phyloP scores from a whole-genome alignment of 2,329 filamentous ascomycete species.

The Cercospora canescens region DNA sequence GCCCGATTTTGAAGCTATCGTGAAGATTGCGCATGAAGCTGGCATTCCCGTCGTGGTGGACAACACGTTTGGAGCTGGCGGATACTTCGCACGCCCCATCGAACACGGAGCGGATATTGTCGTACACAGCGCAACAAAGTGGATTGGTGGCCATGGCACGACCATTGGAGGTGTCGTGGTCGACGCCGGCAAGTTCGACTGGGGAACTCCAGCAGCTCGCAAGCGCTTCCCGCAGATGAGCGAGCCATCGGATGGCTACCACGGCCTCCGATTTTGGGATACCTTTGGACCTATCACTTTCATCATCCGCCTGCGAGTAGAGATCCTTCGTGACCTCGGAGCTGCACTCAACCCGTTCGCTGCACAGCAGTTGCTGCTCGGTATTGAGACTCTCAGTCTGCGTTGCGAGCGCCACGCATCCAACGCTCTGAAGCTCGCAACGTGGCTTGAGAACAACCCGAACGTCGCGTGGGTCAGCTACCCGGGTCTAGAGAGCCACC shows the following conservation, averaged over 20 bases:
- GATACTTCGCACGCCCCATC: slow-evolving; percentile 83
- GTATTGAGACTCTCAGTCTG: slow-evolving; percentile 85
- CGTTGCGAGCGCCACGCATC: slow-evolving; percentile 82
- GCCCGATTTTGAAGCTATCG: slow-evolving; percentile 85
- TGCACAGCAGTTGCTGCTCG: slow-evolving; percentile 87
- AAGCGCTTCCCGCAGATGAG: slow-evolving; percentile 87
- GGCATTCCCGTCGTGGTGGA: slow-evolving; percentile 69
- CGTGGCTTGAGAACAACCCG: slow-evolving; percentile 78
- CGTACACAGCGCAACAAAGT: slow-evolving; percentile 92
- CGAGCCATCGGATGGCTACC: slow-evolving; percentile 85
- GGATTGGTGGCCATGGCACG: slow-evolving; percentile 91
- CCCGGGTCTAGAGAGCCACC: slow-evolving; percentile 80
- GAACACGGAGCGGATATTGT: slow-evolving; percentile 91
- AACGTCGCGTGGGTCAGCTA: slow-evolving; percentile 94
- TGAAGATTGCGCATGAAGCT: slow-evolving; percentile 71
- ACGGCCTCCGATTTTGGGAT: slow-evolving; percentile 92
- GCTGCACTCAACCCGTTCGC: slow-evolving; percentile 83
- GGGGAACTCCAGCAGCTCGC: slow-evolving; percentile 69
- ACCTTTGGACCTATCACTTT: slow-evolving; percentile 83
- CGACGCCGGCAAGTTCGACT: slow-evolving; percentile 90
- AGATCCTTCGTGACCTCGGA: slow-evolving; percentile 86
- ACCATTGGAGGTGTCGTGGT: slow-evolving; percentile 85
- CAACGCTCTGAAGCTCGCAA: slow-evolving; percentile 78
- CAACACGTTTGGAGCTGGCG: slow-evolving; percentile 93
- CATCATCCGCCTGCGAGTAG: slow-evolving; percentile 81